These are phyloP conservation scores for Candida namnaoensis DNA, from an alignment of 805 yeast genomes.

Conservation along the genomic window DNA sequence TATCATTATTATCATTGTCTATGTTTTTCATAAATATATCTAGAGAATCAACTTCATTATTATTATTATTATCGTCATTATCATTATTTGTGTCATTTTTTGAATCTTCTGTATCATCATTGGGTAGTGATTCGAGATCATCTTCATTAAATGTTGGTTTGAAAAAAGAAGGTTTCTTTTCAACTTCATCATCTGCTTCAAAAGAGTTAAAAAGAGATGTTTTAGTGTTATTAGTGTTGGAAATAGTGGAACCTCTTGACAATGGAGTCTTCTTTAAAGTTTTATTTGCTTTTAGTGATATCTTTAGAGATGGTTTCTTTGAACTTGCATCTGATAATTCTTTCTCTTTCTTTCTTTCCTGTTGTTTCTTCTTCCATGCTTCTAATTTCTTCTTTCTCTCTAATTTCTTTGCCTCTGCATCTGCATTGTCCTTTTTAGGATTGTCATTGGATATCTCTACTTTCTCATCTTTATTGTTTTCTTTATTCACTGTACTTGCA, in stretches of 20 bases:
- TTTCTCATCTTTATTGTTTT: too few relatives aligned
- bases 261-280: not conserved
- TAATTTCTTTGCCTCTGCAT: conserved; percentile 9
- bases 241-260: not conserved
- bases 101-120: not conserved
- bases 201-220: conserved; percentile 18
- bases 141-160: conserved; percentile 5
- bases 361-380: conserved; percentile 43
- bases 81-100: not conserved
- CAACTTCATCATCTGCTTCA: conserved; percentile 19
- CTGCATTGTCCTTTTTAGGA: conserved; percentile 1
- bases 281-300: not conserved
- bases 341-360: conserved; percentile 14
- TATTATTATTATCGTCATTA: conserved; percentile 7
- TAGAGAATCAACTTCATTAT: conserved; percentile 32
- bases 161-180: conserved; percentile 11
- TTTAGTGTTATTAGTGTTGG: not conserved
- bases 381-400: conserved; percentile 32
- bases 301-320: not conserved
- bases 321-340: not conserved
- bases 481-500: too few relatives aligned
- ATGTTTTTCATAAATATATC: conserved; percentile 34
- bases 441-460: not conserved
- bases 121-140: too few relatives aligned
- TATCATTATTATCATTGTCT: conserved; percentile 13